Percentiles rank a stretch among this genome's conserved stretches.
phyloP scores from a whole-genome alignment of 208 protist species.

The Acanthamoeba royreba region DNA sequence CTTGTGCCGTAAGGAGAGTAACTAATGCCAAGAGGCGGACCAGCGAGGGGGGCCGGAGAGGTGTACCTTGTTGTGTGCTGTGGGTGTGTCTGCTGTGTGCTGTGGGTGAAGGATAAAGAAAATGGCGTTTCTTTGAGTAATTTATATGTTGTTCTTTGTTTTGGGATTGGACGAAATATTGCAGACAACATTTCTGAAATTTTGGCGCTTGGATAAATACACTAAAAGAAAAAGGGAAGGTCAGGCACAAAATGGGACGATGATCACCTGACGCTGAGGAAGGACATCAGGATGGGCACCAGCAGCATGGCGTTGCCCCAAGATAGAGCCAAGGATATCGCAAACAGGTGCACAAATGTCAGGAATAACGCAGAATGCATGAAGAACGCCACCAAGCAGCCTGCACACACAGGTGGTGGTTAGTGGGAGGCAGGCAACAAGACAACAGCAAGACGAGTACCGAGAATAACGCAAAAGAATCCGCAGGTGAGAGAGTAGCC shows the following conservation, averaged over 20 bases:
- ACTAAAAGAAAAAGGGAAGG: neutral
- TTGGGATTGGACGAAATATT: too few species aligned
- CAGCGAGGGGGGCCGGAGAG: neutral
- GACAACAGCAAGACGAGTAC: too few species aligned
- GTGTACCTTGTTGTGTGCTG: neutral
- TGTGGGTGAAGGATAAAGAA: too few species aligned
- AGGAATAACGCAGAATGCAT: neutral
- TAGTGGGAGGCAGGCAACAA: neutral
- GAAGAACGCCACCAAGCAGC: constrained; percentile 4
- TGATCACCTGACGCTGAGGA: neutral
- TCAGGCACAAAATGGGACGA: neutral
- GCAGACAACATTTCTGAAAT: too few species aligned
- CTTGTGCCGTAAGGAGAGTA: neutral
- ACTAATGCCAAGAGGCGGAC: neutral
- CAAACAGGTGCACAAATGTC: neutral
- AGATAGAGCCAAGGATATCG: neutral
- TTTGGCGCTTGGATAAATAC: too few species aligned
- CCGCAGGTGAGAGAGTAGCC: neutral
- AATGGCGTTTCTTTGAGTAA: too few species aligned
- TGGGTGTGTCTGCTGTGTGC: neutral
- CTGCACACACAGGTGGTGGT: neutral
- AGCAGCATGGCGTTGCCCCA: neutral
- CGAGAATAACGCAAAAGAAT: constrained; percentile 12
- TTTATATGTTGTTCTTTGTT: too few species aligned
- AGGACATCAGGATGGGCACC: constrained; percentile 29